A percentile compares a stretch with the other conserved stretches of the same genome.
These are phyloP conservation scores for Carex cristatella DNA, from an alignment of 176 grass and related monocot genomes.

Conservation along the genomic window DNA sequence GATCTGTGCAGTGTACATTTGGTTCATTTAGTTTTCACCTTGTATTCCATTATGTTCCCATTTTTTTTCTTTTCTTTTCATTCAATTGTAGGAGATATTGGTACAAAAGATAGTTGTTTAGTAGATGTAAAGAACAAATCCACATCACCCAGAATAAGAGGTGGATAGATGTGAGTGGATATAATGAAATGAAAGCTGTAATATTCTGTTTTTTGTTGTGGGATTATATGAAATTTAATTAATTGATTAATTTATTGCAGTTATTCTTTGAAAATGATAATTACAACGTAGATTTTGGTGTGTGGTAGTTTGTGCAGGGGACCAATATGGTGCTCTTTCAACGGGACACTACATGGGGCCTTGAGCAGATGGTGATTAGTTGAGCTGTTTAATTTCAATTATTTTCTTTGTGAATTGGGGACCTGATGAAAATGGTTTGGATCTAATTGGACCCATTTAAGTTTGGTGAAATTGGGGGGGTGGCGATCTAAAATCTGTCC, in stretches of 20 bases:
- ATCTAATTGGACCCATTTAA: conserved; percentile 18
- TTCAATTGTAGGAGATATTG: conserved; percentile 22
- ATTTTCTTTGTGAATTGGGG: neutral
- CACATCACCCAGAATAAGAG: neutral
- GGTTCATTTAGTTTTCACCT: conserved; percentile 28
- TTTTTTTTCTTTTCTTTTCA: conserved; percentile 3
- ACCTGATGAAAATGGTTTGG: conserved; percentile 9
- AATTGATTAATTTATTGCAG: conserved; percentile 1
- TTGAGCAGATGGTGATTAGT: conserved; percentile 6
- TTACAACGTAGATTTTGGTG: neutral
- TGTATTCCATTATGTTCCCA: conserved; percentile 34
- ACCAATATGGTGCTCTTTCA: conserved; percentile 7
- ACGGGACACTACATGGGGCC: neutral
- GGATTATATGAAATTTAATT: conserved; percentile 1
- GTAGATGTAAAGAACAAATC: conserved; percentile 18
- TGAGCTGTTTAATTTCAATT: conserved; percentile 21
- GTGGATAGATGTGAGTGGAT: conserved; percentile 8
- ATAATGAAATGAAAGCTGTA: neutral
- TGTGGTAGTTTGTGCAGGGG: neutral
- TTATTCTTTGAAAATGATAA: neutral
- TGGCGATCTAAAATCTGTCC: conserved; percentile 2
- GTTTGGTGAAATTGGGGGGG: conserved; percentile 9
- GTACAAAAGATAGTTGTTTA: conserved; percentile 16
- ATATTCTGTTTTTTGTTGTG: neutral
- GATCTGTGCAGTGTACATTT: conserved; percentile 47